Percentiles rank a stretch among this genome's conserved stretches.
These are phyloP conservation scores for Penicillium sumatraense DNA, from an alignment of 2,329 filamentous ascomycete species.

Conservation along the genomic window DNA sequence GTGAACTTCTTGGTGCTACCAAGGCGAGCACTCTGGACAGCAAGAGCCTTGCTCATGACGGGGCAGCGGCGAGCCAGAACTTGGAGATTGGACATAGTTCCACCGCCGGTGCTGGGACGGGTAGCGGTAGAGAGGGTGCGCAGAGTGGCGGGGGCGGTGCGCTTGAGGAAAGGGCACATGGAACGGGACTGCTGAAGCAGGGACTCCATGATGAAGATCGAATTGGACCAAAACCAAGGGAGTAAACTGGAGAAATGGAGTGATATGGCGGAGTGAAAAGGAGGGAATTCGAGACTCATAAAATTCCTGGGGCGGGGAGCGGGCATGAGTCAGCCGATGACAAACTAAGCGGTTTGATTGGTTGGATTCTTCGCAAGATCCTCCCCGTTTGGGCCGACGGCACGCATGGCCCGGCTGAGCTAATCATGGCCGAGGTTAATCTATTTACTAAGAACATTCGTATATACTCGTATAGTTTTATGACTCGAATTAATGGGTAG, in stretches of 20 bases:
- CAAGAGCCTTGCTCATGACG: slow-evolving; percentile 97
- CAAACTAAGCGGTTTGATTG: not conserved
- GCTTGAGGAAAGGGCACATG: slow-evolving; percentile 97
- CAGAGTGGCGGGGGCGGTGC: slow-evolving; percentile 87
- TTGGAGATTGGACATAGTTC: slow-evolving; percentile 96
- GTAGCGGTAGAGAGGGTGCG: slow-evolving; percentile 78
- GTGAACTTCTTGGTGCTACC: slow-evolving; percentile 44
- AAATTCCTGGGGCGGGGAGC: not conserved
- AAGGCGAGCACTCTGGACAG: slow-evolving; percentile 68
- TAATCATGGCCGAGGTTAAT: not conserved
- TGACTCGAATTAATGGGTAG: too few species aligned
- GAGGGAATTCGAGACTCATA: slow-evolving; percentile 8
- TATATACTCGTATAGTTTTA: too few species aligned
- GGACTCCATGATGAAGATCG: slow-evolving; percentile 72
- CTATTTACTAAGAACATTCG: too few species aligned
- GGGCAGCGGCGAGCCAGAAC: slow-evolving; percentile 92
- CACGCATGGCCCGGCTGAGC: not conserved
- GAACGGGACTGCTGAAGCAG: slow-evolving; percentile 93
- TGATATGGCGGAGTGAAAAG: not conserved
- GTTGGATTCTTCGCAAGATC: not conserved
- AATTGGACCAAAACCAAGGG: slow-evolving; percentile 10
- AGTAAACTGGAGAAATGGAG: not conserved
- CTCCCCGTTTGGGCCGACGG: not conserved
- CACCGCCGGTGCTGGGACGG: slow-evolving; percentile 74
- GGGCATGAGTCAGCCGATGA: slow-evolving; percentile 3